phyloP scores from a whole-genome alignment of 2,329 filamentous ascomycete species.

The Botrytis pseudocinerea region DNA sequence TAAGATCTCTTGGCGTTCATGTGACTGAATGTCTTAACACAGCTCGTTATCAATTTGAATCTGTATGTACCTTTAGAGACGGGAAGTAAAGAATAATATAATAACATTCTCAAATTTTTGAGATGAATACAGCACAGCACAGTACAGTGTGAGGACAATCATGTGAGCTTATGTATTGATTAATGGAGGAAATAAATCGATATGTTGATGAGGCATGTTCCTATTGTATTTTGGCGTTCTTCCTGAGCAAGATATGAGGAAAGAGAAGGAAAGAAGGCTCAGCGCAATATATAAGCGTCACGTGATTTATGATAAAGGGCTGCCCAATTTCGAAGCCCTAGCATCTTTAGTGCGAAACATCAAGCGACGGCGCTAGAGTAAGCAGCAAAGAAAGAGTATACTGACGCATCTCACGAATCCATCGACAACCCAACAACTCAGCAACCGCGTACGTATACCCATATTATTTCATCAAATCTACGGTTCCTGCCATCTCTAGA shows the following conservation, averaged over 20 bases:
- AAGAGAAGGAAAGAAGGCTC: neutral
- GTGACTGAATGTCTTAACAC: neutral
- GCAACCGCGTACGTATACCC: conserved; percentile 23
- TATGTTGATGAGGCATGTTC: neutral
- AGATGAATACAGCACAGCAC: neutral
- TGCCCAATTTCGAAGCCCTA: conserved; percentile 19
- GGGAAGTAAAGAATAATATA: neutral
- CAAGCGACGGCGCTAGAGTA: conserved; percentile 16
- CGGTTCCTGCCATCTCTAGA: neutral
- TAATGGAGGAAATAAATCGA: neutral
- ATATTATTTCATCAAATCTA: conserved; percentile 12
- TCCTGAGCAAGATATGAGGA: neutral
- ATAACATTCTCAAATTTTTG: neutral
- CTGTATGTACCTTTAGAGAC: no score
- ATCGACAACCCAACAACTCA: conserved; percentile 23
- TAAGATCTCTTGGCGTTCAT: neutral
- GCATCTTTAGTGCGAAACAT: neutral
- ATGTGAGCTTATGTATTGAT: neutral
- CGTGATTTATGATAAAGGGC: neutral
- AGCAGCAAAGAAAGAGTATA: conserved; percentile 6
- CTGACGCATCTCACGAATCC: neutral
- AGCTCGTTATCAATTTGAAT: neutral
- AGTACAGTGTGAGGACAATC: neutral
- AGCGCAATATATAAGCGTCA: neutral
- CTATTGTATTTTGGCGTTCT: neutral